Percentiles rank a stretch among this genome's conserved stretches.
These are phyloP conservation scores for Aspergillus indologenus DNA, from an alignment of 495 filamentous ascomycete genomes.

Conservation along the genomic window DNA sequence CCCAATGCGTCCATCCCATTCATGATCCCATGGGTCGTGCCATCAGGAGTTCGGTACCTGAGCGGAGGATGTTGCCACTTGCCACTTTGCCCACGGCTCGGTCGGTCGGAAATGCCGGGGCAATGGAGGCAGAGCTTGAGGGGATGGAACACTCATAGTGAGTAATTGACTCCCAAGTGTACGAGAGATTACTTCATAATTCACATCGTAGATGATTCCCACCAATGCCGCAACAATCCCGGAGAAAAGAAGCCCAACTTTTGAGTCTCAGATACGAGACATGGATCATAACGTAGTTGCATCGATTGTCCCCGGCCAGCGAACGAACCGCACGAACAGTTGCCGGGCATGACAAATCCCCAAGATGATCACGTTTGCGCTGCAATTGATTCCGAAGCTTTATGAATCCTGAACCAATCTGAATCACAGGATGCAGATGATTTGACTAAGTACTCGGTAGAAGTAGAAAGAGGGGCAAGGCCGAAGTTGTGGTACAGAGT, in stretches of 20 bases:
- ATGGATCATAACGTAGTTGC: neutral
- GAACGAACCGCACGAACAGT: too few species aligned
- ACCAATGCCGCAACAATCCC: neutral
- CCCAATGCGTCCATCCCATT: constrained; percentile 10
- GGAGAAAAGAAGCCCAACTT: neutral
- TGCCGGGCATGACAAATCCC: too few species aligned
- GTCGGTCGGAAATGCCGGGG: neutral
- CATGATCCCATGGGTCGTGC: constrained; percentile 3
- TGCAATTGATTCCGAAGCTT: neutral
- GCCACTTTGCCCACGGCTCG: constrained; percentile 1
- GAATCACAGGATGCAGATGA: neutral
- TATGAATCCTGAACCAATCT: neutral
- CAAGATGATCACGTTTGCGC: neutral
- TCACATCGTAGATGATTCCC: neutral
- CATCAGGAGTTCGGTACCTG: constrained; percentile 3
- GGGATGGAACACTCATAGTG: too few species aligned
- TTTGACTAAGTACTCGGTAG: too few species aligned
- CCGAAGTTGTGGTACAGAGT: too few species aligned
- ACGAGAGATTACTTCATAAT: too few species aligned
- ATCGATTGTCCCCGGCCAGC: neutral
- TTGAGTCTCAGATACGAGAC: neutral
- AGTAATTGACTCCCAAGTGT: too few species aligned
- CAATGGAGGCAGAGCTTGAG: too few species aligned
- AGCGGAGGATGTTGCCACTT: neutral
- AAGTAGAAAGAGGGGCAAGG: too few species aligned